These are phyloP conservation scores for Hanseniaspora nectarophila DNA, from an alignment of 805 yeast genomes.

Conservation along the genomic window DNA sequence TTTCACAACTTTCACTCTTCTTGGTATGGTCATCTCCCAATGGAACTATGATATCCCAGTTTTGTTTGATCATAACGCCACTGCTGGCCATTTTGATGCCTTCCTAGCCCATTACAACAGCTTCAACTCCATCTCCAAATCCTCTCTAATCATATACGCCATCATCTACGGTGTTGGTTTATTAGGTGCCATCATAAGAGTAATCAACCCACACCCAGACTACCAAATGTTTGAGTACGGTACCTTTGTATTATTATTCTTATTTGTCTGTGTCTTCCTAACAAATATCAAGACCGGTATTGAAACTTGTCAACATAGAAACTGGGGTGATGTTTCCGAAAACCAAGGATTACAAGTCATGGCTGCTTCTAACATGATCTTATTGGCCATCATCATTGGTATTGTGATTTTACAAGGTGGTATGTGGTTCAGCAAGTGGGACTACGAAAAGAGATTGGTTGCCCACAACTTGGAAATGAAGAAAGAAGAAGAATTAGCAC, in stretches of 20 bases:
- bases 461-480: constrained; percentile 28
- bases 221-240: constrained; percentile 84
- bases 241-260: constrained; percentile 58
- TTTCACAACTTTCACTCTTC: constrained; percentile 52
- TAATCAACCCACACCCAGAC: constrained; percentile 79
- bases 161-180: constrained; percentile 53
- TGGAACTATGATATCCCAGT: constrained; percentile 72
- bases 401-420: constrained; percentile 80
- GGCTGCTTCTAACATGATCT: constrained; percentile 76
- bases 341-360: constrained; percentile 79
- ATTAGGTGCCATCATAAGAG: constrained; percentile 60
- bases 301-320: constrained; percentile 51
- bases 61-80: constrained; percentile 48
- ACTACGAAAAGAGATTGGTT: constrained; percentile 32
- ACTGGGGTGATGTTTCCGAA: constrained; percentile 90
- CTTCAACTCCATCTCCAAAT: constrained; percentile 55
- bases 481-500: constrained; percentile 14
- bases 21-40: constrained; percentile 70
- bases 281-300: constrained; percentile 78
- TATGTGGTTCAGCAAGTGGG: constrained; percentile 72
- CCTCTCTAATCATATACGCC: constrained; percentile 20
- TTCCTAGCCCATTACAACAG: constrained; percentile 63
- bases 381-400: constrained; percentile 60
- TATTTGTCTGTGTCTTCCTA: constrained; percentile 65
- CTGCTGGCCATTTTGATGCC: constrained; percentile 42